Base-by-base conservation (phyloP, 306 rosid species). In the Fragaria iinumae region DNA sequence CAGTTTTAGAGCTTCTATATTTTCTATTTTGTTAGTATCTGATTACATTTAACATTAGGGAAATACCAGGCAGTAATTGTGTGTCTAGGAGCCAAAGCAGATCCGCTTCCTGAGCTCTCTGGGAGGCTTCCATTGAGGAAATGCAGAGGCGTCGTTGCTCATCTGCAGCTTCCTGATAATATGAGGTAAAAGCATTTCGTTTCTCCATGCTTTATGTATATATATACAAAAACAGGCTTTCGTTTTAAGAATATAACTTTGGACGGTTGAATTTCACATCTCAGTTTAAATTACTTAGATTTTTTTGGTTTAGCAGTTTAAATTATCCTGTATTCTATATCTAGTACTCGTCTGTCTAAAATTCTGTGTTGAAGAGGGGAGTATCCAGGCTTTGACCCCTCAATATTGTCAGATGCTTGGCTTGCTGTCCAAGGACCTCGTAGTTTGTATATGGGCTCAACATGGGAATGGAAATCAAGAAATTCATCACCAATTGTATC, bases 71-170 rank as follows among this genome's bases (percentile, higher is more conserved):
- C 96, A 25, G 90, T 92, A 71, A 80, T 90, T 56, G 57, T 95
- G 76, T 90, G 98, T 86, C 82, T 95, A 34, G 98, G 98, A 75
- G 97, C 96, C 83, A 90, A 89, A 60, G 93, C 80, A 25, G 90
- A 87, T 80, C 83, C 82, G 84, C 92, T 95, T 82, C 92, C 92
- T 48, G 97, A 95, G 80, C 89, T 95, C 69, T 78, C 89, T 45
- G 97, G 97, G 82, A 89, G 79, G 87, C 93, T 95, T 86, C 98
- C 97, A 63, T 80, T 92, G 84, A 90, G 97, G 82, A 89, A 91
- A 13, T 90, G 98, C 71, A 87, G 98, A 77, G 98, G 98, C 71
- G 91, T 95, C 11, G 89, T 92, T 83, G 90, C 90, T 20, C 90
- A 95, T 59, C 77, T 95, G 71, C 86, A 86, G 85, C 88, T 86